These are phyloP conservation scores for Pyracantha coccinea DNA, from an alignment of 331 rosid genomes.

Conservation along the genomic window DNA sequence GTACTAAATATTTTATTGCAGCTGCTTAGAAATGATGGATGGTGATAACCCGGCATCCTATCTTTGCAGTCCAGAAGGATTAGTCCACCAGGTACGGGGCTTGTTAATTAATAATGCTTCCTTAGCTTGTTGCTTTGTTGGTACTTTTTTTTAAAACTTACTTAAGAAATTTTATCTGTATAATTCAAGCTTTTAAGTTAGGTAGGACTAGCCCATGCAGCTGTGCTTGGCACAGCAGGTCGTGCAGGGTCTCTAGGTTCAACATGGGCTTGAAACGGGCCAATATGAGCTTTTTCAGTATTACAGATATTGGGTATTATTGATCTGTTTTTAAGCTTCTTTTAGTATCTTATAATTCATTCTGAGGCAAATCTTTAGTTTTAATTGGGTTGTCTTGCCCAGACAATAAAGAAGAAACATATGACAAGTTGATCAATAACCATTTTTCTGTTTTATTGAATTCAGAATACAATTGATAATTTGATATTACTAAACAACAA, in stretches of 20 bases:
- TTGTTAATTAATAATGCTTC: not conserved
- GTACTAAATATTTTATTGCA: constrained; percentile 4
- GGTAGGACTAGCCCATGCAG: not conserved
- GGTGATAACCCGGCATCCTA: constrained; percentile 12
- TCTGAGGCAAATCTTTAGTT: not conserved
- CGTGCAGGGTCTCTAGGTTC: not conserved
- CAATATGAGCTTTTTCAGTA: not conserved
- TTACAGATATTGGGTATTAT: not conserved
- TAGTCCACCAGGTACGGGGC: constrained; percentile 23
- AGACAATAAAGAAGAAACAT: not conserved
- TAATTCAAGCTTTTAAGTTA: not conserved
- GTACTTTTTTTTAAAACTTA: not conserved
- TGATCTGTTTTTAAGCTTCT: not conserved
- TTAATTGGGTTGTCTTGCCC: not conserved
- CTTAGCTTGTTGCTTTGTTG: not conserved
- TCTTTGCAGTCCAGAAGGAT: constrained; percentile 33
- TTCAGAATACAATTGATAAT: not conserved
- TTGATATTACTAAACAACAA: too few relatives aligned
- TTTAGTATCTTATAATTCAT: not conserved
- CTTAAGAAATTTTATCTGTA: not conserved
- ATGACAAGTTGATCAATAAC: not conserved
- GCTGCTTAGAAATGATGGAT: constrained; percentile 38
- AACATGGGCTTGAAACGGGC: not conserved
- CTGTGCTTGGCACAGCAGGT: not conserved
- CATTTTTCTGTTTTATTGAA: not conserved